Conservation (phyloP, 2,329 filamentous ascomycete genomes). For the Diaporthe sp. region DNA sequence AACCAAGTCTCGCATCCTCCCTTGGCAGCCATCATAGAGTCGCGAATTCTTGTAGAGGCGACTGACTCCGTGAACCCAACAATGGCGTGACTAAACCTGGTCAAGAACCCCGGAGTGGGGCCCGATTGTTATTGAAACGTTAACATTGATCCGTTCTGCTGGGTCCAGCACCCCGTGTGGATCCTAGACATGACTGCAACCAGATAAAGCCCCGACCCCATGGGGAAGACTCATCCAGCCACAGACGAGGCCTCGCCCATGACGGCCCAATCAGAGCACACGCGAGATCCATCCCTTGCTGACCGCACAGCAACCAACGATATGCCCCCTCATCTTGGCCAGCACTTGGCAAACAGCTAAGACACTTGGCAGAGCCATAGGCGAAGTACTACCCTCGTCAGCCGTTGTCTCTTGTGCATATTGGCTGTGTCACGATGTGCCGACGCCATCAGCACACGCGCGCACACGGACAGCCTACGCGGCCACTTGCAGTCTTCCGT, state of each 20-base stretch:
- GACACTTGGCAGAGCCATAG: slow-evolving; percentile 29
- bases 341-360: slow-evolving; percentile 29
- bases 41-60: slow-evolving; percentile 11
- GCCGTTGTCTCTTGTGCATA: slow-evolving; percentile 30
- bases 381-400: slow-evolving; percentile 19
- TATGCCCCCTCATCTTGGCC: slow-evolving; percentile 29
- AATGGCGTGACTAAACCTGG: slow-evolving; percentile 30
- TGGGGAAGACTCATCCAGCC: slow-evolving; percentile 27
- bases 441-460: slow-evolving; percentile 19
- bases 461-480: slow-evolving; percentile 21
- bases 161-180: slow-evolving; percentile 27
- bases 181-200: slow-evolving; percentile 17
- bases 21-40: slow-evolving; percentile 28
- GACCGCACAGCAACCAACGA: slow-evolving; percentile 28
- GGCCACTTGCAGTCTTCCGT: slow-evolving; percentile 23
- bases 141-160: slow-evolving; percentile 29
- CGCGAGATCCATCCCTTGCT: slow-evolving; percentile 14
- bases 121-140: slow-evolving; percentile 16
- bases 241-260: background rate
- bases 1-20: slow-evolving; percentile 12
- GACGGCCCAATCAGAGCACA: slow-evolving; percentile 19
- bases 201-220: slow-evolving; percentile 29
- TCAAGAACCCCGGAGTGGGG: slow-evolving; percentile 6
- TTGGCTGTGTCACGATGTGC: slow-evolving; percentile 31
- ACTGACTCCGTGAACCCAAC: slow-evolving; percentile 23